Percentiles rank a stretch among this genome's conserved stretches.
Conservation (phyloP, 1,284 basidiomycete species). For the Polyporus tsugae region DNA sequence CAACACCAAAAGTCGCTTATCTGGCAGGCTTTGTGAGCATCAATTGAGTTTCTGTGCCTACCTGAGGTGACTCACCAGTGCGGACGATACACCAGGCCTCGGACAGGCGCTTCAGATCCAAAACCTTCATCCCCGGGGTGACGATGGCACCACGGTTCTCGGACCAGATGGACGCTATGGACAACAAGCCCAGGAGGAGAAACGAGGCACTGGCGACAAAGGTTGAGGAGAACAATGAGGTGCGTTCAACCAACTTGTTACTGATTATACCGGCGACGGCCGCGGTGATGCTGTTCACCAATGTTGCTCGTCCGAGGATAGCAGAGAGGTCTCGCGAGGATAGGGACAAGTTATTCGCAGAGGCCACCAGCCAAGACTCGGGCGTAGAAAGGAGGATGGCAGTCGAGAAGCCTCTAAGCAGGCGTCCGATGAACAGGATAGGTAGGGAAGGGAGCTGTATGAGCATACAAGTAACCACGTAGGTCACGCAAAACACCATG, state of each 20-base stretch:
- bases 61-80: slow-evolving; percentile 51
- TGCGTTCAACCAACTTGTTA: slow-evolving; percentile 63
- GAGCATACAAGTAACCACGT: slow-evolving; percentile 63
- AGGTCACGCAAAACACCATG: slow-evolving; percentile 72
- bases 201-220: slow-evolving; percentile 69
- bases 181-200: slow-evolving; percentile 61
- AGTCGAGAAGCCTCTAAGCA: slow-evolving; percentile 74
- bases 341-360: slow-evolving; percentile 58
- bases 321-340: slow-evolving; percentile 66
- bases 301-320: slow-evolving; percentile 75
- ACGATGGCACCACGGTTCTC: slow-evolving; percentile 72
- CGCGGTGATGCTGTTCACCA: slow-evolving; percentile 77
- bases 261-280: slow-evolving; percentile 69
- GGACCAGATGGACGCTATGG: slow-evolving; percentile 65
- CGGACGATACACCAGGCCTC: slow-evolving; percentile 67
- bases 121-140: slow-evolving; percentile 42
- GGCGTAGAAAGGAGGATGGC: slow-evolving; percentile 80
- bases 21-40: slow-evolving; percentile 43
- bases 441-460: slow-evolving; percentile 65
- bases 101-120: slow-evolving; percentile 61
- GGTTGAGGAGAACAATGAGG: slow-evolving; percentile 61
- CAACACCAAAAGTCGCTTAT: slow-evolving; percentile 69
- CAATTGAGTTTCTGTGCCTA: background rate
- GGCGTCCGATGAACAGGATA: slow-evolving; percentile 64
- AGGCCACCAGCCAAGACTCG: slow-evolving; percentile 78